Base-by-base conservation (phyloP, 768 basidiomycete genomes). In the Pleurotus eryngii region DNA sequence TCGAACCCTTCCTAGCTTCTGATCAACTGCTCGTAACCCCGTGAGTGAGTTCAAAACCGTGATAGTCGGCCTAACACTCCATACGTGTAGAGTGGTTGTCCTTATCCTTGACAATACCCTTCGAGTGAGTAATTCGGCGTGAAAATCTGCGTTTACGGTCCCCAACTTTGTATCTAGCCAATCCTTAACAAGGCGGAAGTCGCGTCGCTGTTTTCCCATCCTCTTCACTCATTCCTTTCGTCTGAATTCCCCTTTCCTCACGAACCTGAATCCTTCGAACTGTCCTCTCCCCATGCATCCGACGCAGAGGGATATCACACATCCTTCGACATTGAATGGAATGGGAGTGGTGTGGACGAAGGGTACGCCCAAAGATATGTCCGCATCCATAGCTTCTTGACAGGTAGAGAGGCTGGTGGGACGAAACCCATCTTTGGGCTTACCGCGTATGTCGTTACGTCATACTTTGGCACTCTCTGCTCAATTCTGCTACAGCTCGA, bases 351-450 rank as follows among this genome's bases (percentile, higher is more conserved):
- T 40, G 67, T 66, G 5, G 11, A 26, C 15, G 51, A 54, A 14
- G 51, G 51, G 1, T 54, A 54, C 27, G 51, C 51, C 7, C 51
- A 54, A 24, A 39, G 51, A 15, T 54, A 40, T 26, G 73, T 79
- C 15, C 82, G 91, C 20, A 77, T 84, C 60, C 93, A 95, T 70
- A 75, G 78, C 15, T 96, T 96, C 74, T 75, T 94, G 50, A 96
- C 93, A 1, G 94, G 94, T 0, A 75, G 92, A 42, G 93, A 96
- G 67, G 84, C 80, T 2, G 85, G 86, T 12, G 92, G 93, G 0
- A 81, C 92, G 12, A 95, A 92, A 64, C 93, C 93, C n/a, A 83
- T 95, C 0, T 91, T 85, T 62, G 93, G 93, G 6, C 71, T 96
- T 7, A 96, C 93, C 26, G 85, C 92, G 92, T 95, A 67, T 60